Conservation (phyloP, 371 early-diverging fungal species). For the Caulochytrium protostelioides region DNA sequence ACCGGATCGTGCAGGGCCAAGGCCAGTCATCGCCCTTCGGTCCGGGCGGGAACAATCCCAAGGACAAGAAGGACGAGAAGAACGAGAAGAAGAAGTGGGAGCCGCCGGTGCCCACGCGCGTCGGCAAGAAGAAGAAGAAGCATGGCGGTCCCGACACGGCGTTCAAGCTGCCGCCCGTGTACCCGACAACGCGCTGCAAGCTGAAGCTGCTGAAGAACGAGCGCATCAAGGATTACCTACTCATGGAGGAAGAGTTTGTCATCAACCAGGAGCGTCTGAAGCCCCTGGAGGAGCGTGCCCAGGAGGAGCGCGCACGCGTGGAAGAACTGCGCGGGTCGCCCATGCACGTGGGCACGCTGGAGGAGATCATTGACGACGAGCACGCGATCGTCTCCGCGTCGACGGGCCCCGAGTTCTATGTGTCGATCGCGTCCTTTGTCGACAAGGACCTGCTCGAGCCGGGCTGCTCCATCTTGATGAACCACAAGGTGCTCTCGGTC, state of each 20-base stretch:
- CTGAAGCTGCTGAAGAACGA: conserved; percentile 89
- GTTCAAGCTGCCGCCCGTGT: conserved; percentile 85
- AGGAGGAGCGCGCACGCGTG: conserved; percentile 82
- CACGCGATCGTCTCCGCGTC: conserved; percentile 97
- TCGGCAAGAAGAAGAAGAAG: conserved; percentile 88
- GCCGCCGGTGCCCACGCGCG: conserved; percentile 90
- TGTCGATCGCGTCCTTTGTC: conserved; percentile 94
- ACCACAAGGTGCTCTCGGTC: conserved; percentile 86
- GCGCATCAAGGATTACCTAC: conserved; percentile 90
- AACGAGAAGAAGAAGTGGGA: conserved; percentile 90
- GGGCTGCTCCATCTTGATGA: conserved; percentile 91
- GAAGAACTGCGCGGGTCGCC: conserved; percentile 98
- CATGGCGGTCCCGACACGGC: conserved; percentile 83
- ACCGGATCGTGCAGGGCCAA: too few relatives aligned
- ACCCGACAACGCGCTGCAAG: conserved; percentile 89
- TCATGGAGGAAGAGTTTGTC: conserved; percentile 96
- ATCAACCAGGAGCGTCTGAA: conserved; percentile 87
- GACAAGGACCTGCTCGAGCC: conserved; percentile 98
- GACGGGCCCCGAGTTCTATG: conserved; percentile 96
- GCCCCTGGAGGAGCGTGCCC: conserved; percentile 84
- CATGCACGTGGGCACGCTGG: conserved; percentile 95
- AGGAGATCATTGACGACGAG: conserved; percentile 99
- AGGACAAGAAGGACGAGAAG: conserved; percentile 53
- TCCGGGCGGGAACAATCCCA: too few relatives aligned
- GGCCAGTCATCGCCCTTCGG: too few relatives aligned